Conservation (phyloP, 345 rosid genomes). For the Hibiscus trionum region DNA sequence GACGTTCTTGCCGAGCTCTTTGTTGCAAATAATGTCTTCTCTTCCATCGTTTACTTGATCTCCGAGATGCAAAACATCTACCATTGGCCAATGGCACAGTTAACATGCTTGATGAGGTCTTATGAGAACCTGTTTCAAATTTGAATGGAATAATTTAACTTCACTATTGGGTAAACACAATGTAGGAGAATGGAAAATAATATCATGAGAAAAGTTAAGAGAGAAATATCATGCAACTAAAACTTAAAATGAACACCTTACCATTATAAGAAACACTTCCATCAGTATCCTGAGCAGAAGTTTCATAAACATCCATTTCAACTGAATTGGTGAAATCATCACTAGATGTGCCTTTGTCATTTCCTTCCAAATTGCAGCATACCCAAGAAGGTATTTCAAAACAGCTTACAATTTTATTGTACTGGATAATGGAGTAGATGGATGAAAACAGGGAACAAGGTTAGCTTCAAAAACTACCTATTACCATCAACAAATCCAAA, state of each 20-base stretch:
- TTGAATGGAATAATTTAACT: background rate
- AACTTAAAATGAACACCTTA: slow-evolving; percentile 17
- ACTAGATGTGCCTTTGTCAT: slow-evolving; percentile 37
- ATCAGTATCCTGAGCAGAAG: slow-evolving; percentile 25
- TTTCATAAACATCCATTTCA: slow-evolving; percentile 90
- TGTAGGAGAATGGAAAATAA: background rate
- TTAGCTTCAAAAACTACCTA: slow-evolving; percentile 6
- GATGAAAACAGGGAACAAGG: slow-evolving; percentile 6
- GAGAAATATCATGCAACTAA: background rate
- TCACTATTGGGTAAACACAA: background rate
- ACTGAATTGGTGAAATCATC: slow-evolving; percentile 48
- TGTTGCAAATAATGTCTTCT: slow-evolving; percentile 71
- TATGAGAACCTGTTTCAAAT: slow-evolving; percentile 42
- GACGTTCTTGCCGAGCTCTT: slow-evolving; percentile 84
- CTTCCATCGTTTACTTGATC: slow-evolving; percentile 84
- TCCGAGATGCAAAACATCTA: slow-evolving; percentile 52
- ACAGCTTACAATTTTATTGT: slow-evolving; percentile 61
- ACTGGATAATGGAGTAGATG: slow-evolving; percentile 32
- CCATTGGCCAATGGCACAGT: slow-evolving; percentile 42
- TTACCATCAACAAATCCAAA: background rate
- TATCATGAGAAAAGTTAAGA: background rate
- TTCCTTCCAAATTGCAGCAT: slow-evolving; percentile 69
- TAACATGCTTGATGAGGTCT: slow-evolving; percentile 32
- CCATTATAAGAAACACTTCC: slow-evolving; percentile 38
- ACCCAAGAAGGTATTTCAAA: slow-evolving; percentile 85